Base-by-base conservation (phyloP, 768 basidiomycete species). In the Pleurotus citrinopileatus region DNA sequence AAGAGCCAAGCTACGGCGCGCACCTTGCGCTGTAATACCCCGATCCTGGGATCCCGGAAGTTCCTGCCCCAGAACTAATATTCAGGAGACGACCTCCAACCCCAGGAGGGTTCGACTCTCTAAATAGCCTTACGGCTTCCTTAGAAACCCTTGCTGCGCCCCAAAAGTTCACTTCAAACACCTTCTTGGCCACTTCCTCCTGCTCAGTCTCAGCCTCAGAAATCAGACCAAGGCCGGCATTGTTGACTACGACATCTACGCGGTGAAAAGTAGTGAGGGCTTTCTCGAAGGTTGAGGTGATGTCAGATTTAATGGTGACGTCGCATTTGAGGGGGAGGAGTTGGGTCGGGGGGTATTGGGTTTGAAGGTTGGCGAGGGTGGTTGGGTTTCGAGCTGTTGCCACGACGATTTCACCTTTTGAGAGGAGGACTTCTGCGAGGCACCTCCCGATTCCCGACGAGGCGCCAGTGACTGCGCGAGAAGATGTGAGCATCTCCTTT, bases 191-290 rank as follows among this genome's bases (percentile, higher is more conserved):
- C 1, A 58, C 63, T 3, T 65, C 65, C 7, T 72, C 70, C 3
- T 60, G 60, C 54, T 68, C 65, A 15, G 63, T 68, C 60, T 79
- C 78, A 22, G 69, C 62, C 57, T 77, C 74, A 15, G 62, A 63
- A 15, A 70, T 47, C 25, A 70, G 52, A 6, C 56, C 63, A 37
- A 57, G 58, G 2, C 70, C 77, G 4, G 76, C 76, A 53, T 77
- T 77, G 57, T 72, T 78, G 56, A 73, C 69, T 4, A 79, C 77
- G 45, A 78, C 61, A 48, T 79, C 79, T 13, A 78, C 57, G 26
- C 70, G 63, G 3, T 74, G 76, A 60, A 78, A 79, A 12, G 57
- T 59, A 25, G 65, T 60, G 36, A 69, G 55, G 0, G 70, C 68
- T 42, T 58, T 55, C 12, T 57, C 59, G 55, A 79, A 80, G 0